Conservation (phyloP, 371 early-diverging fungal species). For the Paraphysoderma sedebokerense region DNA sequence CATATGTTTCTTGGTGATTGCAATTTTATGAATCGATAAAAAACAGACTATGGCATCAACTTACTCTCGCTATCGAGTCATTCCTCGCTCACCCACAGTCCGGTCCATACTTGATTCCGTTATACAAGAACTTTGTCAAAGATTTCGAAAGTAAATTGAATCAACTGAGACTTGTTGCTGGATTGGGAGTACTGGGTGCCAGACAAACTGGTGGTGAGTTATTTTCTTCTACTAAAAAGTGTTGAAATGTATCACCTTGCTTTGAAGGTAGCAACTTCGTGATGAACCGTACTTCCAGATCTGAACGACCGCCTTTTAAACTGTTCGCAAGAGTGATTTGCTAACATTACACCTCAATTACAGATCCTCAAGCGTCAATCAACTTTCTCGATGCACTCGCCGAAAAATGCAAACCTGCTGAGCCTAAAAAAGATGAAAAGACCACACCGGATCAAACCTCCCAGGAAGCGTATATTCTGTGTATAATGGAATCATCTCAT, state of each 20-base stretch:
- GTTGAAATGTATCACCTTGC: neutral
- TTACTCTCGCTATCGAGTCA: conserved; percentile 56
- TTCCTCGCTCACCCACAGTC: conserved; percentile 64
- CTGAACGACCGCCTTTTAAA: no score
- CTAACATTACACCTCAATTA: no score
- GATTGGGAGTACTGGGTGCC: conserved; percentile 55
- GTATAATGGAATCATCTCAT: conserved; percentile 70
- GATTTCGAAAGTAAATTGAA: conserved; percentile 90
- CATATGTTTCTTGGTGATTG: no score
- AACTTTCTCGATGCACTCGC: conserved; percentile 44
- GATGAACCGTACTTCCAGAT: no score
- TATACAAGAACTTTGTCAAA: conserved; percentile 76
- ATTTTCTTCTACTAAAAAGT: neutral
- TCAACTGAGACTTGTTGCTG: conserved; percentile 61
- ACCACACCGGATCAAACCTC: neutral
- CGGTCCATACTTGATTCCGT: conserved; percentile 48
- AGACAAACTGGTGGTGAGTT: conserved; percentile 48
- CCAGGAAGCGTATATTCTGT: conserved; percentile 70
- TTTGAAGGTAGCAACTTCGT: no score
- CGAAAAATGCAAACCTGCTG: conserved; percentile 36
- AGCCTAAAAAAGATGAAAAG: conserved; percentile 13
- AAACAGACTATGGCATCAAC: conserved; percentile 89
- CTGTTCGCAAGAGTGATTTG: no score
- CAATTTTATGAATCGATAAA: neutral
- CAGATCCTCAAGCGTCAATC: conserved; percentile 42